phyloP scores from a whole-genome alignment of 2,329 filamentous ascomycete genomes.

The Daldinia eschscholtzii region DNA sequence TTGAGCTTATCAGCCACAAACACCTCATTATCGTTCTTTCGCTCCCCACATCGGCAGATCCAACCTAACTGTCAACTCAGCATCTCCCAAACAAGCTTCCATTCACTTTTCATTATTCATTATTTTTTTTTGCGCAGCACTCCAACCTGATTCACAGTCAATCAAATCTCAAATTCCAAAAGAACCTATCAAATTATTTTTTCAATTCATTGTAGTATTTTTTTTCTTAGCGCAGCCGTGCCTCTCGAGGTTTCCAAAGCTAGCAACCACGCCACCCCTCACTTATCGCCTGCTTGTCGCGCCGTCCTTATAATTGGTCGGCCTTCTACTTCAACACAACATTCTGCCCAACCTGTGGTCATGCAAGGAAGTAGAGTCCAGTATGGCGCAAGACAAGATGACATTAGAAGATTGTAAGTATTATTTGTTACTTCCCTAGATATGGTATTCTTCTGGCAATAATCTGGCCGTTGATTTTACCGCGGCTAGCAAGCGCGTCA shows the following conservation, averaged over 20 bases:
- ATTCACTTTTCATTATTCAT: background rate
- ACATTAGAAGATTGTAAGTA: conserved; percentile 86
- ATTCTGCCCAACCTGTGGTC: conserved; percentile 35
- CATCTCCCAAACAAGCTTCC: conserved; percentile 14
- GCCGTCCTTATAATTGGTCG: conserved; percentile 28
- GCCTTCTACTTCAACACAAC: conserved; percentile 14
- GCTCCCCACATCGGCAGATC: conserved; percentile 41
- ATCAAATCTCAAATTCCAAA: background rate
- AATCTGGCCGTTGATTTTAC: conserved; percentile 1
- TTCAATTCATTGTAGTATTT: conserved; percentile 11
- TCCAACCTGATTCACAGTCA: background rate
- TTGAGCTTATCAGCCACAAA: conserved; percentile 38
- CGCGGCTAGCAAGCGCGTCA: conserved; percentile 14
- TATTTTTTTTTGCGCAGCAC: background rate
- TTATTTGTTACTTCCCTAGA: background rate
- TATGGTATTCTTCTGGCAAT: background rate
- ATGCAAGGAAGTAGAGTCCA: conserved; percentile 58
- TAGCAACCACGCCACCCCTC: conserved; percentile 22
- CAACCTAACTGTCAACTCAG: conserved; percentile 28
- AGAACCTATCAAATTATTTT: background rate
- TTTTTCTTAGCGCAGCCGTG: background rate
- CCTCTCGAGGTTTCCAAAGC: conserved; percentile 19
- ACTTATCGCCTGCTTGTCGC: conserved; percentile 21
- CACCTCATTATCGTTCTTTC: conserved; percentile 19
- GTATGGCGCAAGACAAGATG: conserved; percentile 83